These are phyloP conservation scores for Psilocybe sp. DNA, from an alignment of 768 basidiomycete species.

Conservation along the genomic window DNA sequence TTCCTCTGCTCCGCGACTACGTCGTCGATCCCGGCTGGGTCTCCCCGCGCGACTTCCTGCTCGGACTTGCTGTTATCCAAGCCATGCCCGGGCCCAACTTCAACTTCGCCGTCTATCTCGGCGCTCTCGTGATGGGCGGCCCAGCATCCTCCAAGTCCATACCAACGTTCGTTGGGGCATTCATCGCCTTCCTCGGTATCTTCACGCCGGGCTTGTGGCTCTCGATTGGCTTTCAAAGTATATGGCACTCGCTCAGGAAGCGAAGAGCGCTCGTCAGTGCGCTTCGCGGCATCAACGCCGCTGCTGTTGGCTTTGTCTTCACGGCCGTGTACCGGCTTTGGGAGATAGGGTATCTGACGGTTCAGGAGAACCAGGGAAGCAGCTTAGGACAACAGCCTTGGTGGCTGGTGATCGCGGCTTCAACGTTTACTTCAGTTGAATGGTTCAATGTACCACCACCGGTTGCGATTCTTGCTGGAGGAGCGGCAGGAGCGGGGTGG, in stretches of 20 bases:
- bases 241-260: conserved; percentile 30
- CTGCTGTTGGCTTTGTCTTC: conserved; percentile 40
- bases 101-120: conserved; percentile 52
- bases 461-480: conserved; percentile 37
- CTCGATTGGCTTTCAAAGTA: conserved; percentile 31
- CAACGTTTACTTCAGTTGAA: conserved; percentile 37
- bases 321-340: conserved; percentile 39
- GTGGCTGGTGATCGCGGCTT: conserved; percentile 43
- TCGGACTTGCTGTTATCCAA: conserved; percentile 49
- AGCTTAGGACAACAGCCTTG: conserved; percentile 39
- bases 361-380: conserved; percentile 20
- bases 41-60: conserved; percentile 48
- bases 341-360: conserved; percentile 35
- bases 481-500: conserved; percentile 40
- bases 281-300: conserved; percentile 37
- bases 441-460: conserved; percentile 39
- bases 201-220: conserved; percentile 45
- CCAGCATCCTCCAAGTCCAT: conserved; percentile 21
- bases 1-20: conserved; percentile 50
- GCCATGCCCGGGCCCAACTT: conserved; percentile 56
- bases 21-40: conserved; percentile 52
- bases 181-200: conserved; percentile 48
- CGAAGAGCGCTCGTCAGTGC: conserved; percentile 26
- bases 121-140: conserved; percentile 36
- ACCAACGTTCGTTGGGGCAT: conserved; percentile 36